Conservation (phyloP, 1,284 basidiomycete genomes). For the Moniliophthora roreri region DNA sequence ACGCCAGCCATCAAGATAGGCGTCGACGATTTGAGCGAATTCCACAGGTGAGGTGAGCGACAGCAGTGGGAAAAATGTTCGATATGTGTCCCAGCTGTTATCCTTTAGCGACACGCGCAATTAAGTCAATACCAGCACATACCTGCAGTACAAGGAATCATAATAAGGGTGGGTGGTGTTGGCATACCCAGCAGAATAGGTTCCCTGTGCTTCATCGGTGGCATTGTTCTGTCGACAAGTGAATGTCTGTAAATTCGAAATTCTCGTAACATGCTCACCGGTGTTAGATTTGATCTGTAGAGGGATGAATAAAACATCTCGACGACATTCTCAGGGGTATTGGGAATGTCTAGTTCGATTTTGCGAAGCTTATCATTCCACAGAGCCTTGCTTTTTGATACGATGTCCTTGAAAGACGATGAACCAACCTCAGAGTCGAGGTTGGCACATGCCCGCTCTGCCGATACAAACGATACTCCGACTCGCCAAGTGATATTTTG, state of each 20-base stretch:
- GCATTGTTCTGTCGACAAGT: slow-evolving; percentile 56
- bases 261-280: slow-evolving; percentile 36
- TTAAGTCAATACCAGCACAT: slow-evolving; percentile 19
- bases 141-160: slow-evolving; percentile 71
- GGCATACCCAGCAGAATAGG: slow-evolving; percentile 36
- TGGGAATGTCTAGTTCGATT: slow-evolving; percentile 60
- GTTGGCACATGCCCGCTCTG: slow-evolving; percentile 64
- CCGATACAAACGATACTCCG: slow-evolving; percentile 63
- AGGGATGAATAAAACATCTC: slow-evolving; percentile 69
- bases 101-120: background rate
- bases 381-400: slow-evolving; percentile 46
- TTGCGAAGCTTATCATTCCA: slow-evolving; percentile 69
- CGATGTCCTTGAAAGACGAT: slow-evolving; percentile 56
- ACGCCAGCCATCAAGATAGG: slow-evolving; percentile 67
- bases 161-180: slow-evolving; percentile 61
- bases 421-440: slow-evolving; percentile 61
- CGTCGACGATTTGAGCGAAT: slow-evolving; percentile 68
- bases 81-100: slow-evolving; percentile 39
- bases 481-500: slow-evolving; percentile 56
- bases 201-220: slow-evolving; percentile 62
- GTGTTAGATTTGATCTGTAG: slow-evolving; percentile 62
- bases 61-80: slow-evolving; percentile 68
- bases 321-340: slow-evolving; percentile 59
- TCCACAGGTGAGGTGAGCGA: slow-evolving; percentile 63
- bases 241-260: background rate